Percentiles rank a stretch among this genome's conserved stretches.
Evolutionary conservation across 2,329 filamentous ascomycete species (phyloP).

Genomic region (Fusarium pseudonygamai): DNA sequence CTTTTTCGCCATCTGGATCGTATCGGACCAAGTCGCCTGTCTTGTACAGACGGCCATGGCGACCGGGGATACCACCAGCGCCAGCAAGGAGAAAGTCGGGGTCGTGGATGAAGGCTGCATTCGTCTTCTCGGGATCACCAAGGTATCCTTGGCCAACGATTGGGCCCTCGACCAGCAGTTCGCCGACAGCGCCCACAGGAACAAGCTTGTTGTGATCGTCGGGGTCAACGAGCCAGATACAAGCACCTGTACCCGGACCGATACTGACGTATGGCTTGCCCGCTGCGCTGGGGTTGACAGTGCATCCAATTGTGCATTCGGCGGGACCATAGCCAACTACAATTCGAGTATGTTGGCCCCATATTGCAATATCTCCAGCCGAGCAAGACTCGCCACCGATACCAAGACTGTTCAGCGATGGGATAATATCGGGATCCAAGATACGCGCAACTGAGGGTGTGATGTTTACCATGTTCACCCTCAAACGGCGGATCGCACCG

Average conservation of each 20-base stretch:
- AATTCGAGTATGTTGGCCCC: conserved; percentile 58
- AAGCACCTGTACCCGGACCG: conserved; percentile 57
- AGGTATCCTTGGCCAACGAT: conserved; percentile 72
- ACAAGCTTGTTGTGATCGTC: conserved; percentile 57
- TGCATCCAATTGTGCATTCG: conserved; percentile 64
- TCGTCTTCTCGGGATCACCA: conserved; percentile 66
- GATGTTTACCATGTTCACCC: conserved; percentile 59
- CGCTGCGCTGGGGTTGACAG: conserved; percentile 53
- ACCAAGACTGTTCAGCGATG: conserved; percentile 57
- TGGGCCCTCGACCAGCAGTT: conserved; percentile 65
- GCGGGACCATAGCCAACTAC: conserved; percentile 64
- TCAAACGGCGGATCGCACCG: conserved; percentile 55
- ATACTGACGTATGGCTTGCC: conserved; percentile 54
- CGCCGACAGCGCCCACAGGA: conserved; percentile 60
- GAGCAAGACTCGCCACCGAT: conserved; percentile 65
- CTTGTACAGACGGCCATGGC: conserved; percentile 62
- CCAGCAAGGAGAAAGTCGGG: conserved; percentile 61
- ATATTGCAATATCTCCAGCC: conserved; percentile 57
- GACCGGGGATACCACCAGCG: conserved; percentile 47
- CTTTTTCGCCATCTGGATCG: conserved; percentile 61
- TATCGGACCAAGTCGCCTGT: conserved; percentile 69
- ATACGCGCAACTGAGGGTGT: conserved; percentile 61
- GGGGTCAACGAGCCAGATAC: conserved; percentile 62
- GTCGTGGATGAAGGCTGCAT: conserved; percentile 64
- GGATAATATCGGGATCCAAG: conserved; percentile 56